A percentile compares a stretch with the other conserved stretches of the same genome.
Conservation (phyloP, 129 eudicot species). For the Gnaphalium uliginosum region DNA sequence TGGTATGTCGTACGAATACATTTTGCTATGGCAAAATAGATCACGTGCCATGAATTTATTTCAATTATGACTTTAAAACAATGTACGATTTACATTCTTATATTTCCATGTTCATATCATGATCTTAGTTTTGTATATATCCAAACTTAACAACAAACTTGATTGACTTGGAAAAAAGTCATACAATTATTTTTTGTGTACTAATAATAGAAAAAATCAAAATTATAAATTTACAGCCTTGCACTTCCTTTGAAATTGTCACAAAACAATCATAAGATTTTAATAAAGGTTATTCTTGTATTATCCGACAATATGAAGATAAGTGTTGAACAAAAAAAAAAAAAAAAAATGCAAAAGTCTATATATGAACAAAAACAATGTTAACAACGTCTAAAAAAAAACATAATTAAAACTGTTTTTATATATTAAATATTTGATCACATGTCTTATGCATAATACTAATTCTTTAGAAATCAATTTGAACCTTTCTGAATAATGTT, state of each 20-base stretch:
- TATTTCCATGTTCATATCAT: background rate
- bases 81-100: background rate
- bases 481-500: slow-evolving; percentile 38
- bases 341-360: background rate
- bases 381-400: background rate
- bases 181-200: background rate
- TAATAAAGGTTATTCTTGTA: slow-evolving; percentile 9
- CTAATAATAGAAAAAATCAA: background rate
- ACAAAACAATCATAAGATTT: slow-evolving; percentile 14
- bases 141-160: background rate
- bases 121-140: background rate
- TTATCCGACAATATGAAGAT: slow-evolving; percentile 17
- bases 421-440: background rate
- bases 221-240: background rate
- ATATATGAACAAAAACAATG: background rate
- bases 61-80: too few relatives aligned
- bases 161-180: background rate
- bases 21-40: too few relatives aligned
- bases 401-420: background rate
- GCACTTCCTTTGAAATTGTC: slow-evolving; percentile 23
- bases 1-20: too few relatives aligned
- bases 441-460: background rate
- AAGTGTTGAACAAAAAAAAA: background rate
- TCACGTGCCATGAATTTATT: too few relatives aligned
- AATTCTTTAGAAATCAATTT: slow-evolving; percentile 4